Evolutionary conservation across 257 asterid species (phyloP), one percentile per base, ranked within the genome.

Genomic region (Nicotiana benthamiana): DNA sequence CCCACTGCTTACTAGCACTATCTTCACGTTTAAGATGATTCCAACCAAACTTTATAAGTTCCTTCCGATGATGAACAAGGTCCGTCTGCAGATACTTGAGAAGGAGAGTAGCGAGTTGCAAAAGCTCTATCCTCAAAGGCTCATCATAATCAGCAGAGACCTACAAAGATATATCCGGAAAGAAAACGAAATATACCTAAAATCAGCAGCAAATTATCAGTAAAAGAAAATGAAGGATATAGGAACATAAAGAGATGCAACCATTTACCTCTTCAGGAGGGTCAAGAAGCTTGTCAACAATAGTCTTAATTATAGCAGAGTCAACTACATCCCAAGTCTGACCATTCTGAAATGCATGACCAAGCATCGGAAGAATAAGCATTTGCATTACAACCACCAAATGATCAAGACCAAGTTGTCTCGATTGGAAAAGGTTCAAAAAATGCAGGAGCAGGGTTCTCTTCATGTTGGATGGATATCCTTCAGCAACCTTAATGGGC

Each of bases 1-100:
- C 99, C 99, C 99, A 96, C 91, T 96, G 99, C 88, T 96, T 96
- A 85, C 99, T 96, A 74, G 98, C 97, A 90, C 98, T 94, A 79
- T 96, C 99, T 89, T 96, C 99, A 10, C 99, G 97, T 87, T 96
- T 96, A 81, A 96, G 98, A 88, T 96, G 99, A 86, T 96, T 96
- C 99, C 99, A 96, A 79, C 99, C 99, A 87, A 95, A 95, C 87
- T 96, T 94, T 53, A 94, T 94, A 80, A 94, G 97, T 86, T 96
- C 99, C 86, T 96, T 96, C 70, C 99, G 89, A 79, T 96, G 98
- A 83, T 92, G 95, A 87, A 96, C 97, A 65, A 96, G 99, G 87
- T 96, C 98, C 66, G 86, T 93, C 90, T 96, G 99, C 74, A 96
- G 98, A 90, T 96, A 86, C 90, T 96, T 96, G 84, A 96, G 98